These are phyloP conservation scores for Pyrenophora graminea DNA, from an alignment of 2,329 filamentous ascomycete species.

Conservation along the genomic window DNA sequence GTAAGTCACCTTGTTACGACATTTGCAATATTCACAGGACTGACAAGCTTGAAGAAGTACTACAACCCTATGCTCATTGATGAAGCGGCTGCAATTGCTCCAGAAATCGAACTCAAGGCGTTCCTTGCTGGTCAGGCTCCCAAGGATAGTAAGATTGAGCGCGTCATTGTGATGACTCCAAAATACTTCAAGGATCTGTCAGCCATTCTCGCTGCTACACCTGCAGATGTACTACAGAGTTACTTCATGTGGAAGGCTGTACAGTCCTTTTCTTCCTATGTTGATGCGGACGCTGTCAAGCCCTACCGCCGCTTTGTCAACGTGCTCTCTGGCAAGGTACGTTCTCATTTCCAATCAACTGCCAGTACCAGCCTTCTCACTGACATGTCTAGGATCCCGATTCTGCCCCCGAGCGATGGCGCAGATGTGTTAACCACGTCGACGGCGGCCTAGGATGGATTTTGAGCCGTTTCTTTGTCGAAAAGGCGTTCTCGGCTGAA, in stretches of 20 bases:
- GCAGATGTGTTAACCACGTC: slow-evolving; percentile 64
- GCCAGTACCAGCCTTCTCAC: background rate
- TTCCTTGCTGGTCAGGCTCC: slow-evolving; percentile 60
- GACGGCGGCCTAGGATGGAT: slow-evolving; percentile 68
- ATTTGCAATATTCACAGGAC: background rate
- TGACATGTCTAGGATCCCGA: slow-evolving; percentile 56
- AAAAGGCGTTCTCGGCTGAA: slow-evolving; percentile 68
- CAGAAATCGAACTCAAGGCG: slow-evolving; percentile 59
- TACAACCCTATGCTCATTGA: slow-evolving; percentile 67
- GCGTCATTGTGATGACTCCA: slow-evolving; percentile 64
- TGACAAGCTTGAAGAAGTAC: slow-evolving; percentile 50
- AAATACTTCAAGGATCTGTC: slow-evolving; percentile 64
- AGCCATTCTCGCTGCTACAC: slow-evolving; percentile 58
- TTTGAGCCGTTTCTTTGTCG: slow-evolving; percentile 70
- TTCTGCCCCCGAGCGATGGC: slow-evolving; percentile 67
- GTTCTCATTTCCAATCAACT: background rate
- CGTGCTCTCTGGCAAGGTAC: slow-evolving; percentile 59
- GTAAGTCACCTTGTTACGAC: slow-evolving; percentile 4
- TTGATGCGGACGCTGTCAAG: slow-evolving; percentile 64
- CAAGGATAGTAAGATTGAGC: slow-evolving; percentile 54
- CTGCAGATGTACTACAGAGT: slow-evolving; percentile 61
- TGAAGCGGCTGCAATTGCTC: slow-evolving; percentile 60
- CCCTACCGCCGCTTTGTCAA: slow-evolving; percentile 66
- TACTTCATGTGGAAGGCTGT: slow-evolving; percentile 70
- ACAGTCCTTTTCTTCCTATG: slow-evolving; percentile 55